These are phyloP conservation scores for Geotrichum restrictum DNA, from an alignment of 1,139 yeast genomes.

Conservation along the genomic window DNA sequence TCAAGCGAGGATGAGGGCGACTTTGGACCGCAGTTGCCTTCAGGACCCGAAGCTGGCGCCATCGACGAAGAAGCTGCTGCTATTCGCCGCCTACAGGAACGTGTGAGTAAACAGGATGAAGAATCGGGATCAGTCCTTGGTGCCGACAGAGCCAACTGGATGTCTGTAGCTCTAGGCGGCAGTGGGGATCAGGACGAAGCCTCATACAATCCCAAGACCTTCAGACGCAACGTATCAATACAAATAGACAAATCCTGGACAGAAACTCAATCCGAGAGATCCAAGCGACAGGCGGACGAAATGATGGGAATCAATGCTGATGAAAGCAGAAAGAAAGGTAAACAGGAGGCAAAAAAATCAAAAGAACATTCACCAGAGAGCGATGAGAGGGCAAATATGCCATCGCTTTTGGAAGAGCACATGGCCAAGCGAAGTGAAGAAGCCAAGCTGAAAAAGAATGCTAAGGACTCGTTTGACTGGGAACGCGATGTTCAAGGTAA, in stretches of 20 bases:
- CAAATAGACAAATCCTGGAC: constrained; percentile 18
- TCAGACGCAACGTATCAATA: constrained; percentile 15
- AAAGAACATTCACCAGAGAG: neutral
- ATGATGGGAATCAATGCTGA: constrained; percentile 20
- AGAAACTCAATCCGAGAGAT: constrained; percentile 16
- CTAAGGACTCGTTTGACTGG: constrained; percentile 13
- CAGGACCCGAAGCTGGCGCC: neutral
- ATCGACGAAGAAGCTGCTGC: constrained; percentile 18
- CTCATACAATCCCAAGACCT: constrained; percentile 21
- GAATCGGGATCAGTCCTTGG: constrained; percentile 6
- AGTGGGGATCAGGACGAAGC: constrained; percentile 4
- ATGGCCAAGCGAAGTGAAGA: constrained; percentile 17
- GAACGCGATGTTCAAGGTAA: constrained; percentile 19
- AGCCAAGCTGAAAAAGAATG: constrained; percentile 9
- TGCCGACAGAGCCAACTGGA: constrained; percentile 21
- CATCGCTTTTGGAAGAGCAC: constrained; percentile 22
- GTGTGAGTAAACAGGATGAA: neutral
- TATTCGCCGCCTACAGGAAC: constrained; percentile 14
- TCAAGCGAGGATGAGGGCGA: constrained; percentile 15
- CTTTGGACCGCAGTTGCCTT: constrained; percentile 21
- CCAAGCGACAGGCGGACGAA: constrained; percentile 22
- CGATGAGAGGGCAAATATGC: constrained; percentile 5
- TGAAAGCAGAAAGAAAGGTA: constrained; percentile 1
- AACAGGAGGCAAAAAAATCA: neutral
- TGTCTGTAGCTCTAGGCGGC: constrained; percentile 20